Evolutionary conservation across 768 basidiomycete genomes (phyloP), one percentile per base, ranked within the genome.

Genomic region (Suillus plorans): DNA sequence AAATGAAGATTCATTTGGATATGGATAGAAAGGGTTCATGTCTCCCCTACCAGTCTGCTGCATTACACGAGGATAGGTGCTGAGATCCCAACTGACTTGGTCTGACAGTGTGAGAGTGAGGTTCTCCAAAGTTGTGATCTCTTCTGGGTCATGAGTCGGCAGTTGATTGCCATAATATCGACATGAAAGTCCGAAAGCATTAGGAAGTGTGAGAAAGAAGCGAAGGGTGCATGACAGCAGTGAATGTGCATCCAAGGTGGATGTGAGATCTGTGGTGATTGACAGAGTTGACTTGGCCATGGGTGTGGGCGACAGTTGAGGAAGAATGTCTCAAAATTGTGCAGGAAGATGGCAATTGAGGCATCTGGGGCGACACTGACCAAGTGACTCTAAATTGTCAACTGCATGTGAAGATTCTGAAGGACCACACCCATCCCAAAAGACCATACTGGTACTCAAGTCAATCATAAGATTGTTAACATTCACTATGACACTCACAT

Each of bases 1-100:
- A 41, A 70, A 71, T 3, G 68, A 62, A 8, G 18, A 65, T 41
- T 63, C 37, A 34, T 69, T 71, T n/a, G 70, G 69, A 59, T 65
- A 69, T 3, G 66, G 69, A 20, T 61, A n/a, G 25, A 68, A 67
- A 20, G 45, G 18, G 4, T 45, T 18, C 5, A 1, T 41, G 41
- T 14, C 41, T 12, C 12, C 9, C 9, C 10, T 0, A 13, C 31
- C 4, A 9, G 5, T 7, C 0, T 34, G 2, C 31, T 34, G 52
- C 28, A 53, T 34, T 53, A 8, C 31, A 20, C 1, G 8, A 16
- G 50, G 25, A 28, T 7, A 5, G 6, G 7, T 28, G 25, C 5
- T 1, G 6, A 28, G 25, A 31, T 52, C 28, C 16, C 1, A 8
- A 18, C 14, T 16, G 6, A 3, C 50, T 52, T 52, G 28, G 28